A percentile compares a stretch with the other conserved stretches of the same genome.
Evolutionary conservation across 2,329 filamentous ascomycete species (phyloP).

Genomic region (Ceratocystis ficicola): DNA sequence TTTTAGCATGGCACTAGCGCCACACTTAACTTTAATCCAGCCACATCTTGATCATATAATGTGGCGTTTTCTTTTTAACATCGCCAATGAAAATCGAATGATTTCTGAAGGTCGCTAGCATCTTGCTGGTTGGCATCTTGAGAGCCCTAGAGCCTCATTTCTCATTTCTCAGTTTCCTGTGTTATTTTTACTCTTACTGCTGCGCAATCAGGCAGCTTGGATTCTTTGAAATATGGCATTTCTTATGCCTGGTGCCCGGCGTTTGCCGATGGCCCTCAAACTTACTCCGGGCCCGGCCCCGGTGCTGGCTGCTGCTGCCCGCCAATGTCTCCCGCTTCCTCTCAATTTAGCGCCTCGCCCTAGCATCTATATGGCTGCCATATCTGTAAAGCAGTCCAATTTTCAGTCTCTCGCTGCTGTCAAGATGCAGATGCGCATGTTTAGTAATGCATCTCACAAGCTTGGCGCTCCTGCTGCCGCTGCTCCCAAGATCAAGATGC

Average conservation of each 20-base stretch:
- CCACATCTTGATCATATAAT: background rate
- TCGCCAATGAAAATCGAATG: slow-evolving; percentile 18
- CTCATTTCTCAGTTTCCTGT: background rate
- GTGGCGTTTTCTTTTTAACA: slow-evolving; percentile 13
- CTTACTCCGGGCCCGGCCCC: background rate
- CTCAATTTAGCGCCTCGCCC: slow-evolving; percentile 6
- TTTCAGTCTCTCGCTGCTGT: slow-evolving; percentile 1
- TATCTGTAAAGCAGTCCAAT: background rate
- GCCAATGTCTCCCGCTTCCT: slow-evolving; percentile 12
- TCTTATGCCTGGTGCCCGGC: slow-evolving; percentile 21
- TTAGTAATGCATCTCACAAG: slow-evolving; percentile 15
- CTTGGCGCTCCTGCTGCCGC: background rate
- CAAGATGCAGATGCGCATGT: slow-evolving; percentile 17
- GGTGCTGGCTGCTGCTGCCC: slow-evolving; percentile 2
- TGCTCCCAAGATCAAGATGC: slow-evolving; percentile 1
- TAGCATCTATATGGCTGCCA: background rate
- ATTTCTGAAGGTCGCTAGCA: slow-evolving; percentile 12
- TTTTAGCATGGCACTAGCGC: slow-evolving; percentile 18
- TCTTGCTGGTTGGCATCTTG: background rate
- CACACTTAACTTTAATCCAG: background rate
- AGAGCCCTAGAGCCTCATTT: background rate
- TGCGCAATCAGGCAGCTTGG: background rate
- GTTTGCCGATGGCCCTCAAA: slow-evolving; percentile 17
- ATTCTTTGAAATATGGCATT: slow-evolving; percentile 15
- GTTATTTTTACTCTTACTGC: background rate